Conservation (phyloP, 768 basidiomycete species). For the Phanerochaete sordida region DNA sequence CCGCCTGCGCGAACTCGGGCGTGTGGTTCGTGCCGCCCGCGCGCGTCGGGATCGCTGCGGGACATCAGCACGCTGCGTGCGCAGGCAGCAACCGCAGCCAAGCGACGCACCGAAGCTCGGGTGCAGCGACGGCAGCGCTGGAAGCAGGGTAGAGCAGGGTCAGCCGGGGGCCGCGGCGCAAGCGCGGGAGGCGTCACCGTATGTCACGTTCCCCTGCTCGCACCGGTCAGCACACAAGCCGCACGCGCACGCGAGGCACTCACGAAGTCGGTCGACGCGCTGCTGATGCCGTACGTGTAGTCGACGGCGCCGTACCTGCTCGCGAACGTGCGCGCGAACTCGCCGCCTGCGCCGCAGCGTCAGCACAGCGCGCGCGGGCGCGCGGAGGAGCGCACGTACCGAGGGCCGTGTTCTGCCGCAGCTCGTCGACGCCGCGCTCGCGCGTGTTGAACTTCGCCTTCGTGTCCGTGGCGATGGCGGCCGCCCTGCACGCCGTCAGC, state of each 20-base stretch:
- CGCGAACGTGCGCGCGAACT: slow-evolving; percentile 58
- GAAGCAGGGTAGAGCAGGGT: background rate
- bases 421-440: slow-evolving; percentile 40
- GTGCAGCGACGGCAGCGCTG: slow-evolving; percentile 53
- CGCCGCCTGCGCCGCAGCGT: slow-evolving; percentile 47
- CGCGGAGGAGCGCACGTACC: slow-evolving; percentile 32
- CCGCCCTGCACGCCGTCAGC: slow-evolving; percentile 44
- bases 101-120: slow-evolving; percentile 57
- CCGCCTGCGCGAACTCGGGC: slow-evolving; percentile 56
- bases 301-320: slow-evolving; percentile 63
- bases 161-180: background rate
- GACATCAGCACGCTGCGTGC: background rate
- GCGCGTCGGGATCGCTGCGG: slow-evolving; percentile 72
- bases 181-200: slow-evolving; percentile 44
- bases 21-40: slow-evolving; percentile 78
- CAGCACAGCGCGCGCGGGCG: background rate
- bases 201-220: slow-evolving; percentile 67
- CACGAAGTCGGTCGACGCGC: slow-evolving; percentile 83
- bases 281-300: slow-evolving; percentile 62
- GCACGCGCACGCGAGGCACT: slow-evolving; percentile 23
- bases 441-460: slow-evolving; percentile 35
- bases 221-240: background rate
- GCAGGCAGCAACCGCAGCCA: background rate
- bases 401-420: slow-evolving; percentile 66
- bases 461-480: slow-evolving; percentile 66